A percentile compares a stretch with the other conserved stretches of the same genome.
Conservation (phyloP, 139 green algal species). For the Mesostigma viride region DNA sequence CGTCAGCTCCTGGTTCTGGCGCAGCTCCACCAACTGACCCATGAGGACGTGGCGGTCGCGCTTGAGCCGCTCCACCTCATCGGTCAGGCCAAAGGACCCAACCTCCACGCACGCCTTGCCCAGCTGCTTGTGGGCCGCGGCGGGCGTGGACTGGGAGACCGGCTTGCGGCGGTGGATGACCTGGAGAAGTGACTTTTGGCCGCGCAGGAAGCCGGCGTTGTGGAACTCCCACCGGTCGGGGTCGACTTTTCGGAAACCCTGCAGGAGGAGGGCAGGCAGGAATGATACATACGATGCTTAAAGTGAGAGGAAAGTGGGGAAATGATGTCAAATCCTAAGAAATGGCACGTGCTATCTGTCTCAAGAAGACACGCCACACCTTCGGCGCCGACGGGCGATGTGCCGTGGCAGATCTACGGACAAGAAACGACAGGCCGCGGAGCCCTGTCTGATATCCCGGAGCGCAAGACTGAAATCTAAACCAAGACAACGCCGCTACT, state of each 20-base stretch:
- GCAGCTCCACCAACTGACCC: conserved; percentile 24
- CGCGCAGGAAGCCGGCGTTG: conserved; percentile 74
- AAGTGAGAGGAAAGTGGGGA: too few relatives aligned
- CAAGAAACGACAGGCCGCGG: too few relatives aligned
- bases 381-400: too few relatives aligned
- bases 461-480: too few relatives aligned
- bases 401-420: too few relatives aligned
- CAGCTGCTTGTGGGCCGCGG: background rate
- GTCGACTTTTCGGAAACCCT: conserved; percentile 87
- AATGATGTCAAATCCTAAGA: too few relatives aligned
- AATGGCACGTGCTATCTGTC: too few relatives aligned
- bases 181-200: conserved; percentile 22
- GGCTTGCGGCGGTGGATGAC: conserved; percentile 33
- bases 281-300: background rate
- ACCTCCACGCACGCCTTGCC: conserved; percentile 16
- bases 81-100: conserved; percentile 26
- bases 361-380: too few relatives aligned
- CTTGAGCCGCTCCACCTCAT: conserved; percentile 29
- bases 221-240: conserved; percentile 94
- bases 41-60: conserved; percentile 35
- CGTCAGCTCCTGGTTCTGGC: conserved; percentile 25
- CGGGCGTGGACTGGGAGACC: background rate
- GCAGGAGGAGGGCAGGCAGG: background rate
- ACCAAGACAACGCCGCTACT: too few relatives aligned
- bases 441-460: too few relatives aligned